These are phyloP conservation scores for Aspergillus nomiae DNA, from an alignment of 2,329 filamentous ascomycete genomes.

Conservation along the genomic window DNA sequence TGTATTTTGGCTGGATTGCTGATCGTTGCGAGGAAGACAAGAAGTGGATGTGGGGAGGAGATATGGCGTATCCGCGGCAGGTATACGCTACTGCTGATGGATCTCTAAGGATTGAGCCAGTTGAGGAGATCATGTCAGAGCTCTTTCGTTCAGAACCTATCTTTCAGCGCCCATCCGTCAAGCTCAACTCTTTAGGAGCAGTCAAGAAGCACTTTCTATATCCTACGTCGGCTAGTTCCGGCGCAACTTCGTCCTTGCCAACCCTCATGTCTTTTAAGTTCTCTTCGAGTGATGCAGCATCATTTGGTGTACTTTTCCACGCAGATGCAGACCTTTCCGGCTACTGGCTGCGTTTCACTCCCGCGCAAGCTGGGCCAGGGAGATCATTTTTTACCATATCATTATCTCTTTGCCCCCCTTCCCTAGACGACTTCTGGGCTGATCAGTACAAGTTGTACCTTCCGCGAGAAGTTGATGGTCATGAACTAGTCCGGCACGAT, in stretches of 20 bases:
- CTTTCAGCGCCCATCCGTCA: background rate
- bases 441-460: constrained; percentile 5
- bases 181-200: background rate
- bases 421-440: background rate
- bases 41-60: background rate
- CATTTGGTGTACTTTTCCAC: background rate
- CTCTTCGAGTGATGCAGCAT: background rate
- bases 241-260: background rate
- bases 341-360: constrained; percentile 1
- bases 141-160: background rate
- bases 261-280: background rate
- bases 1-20: background rate
- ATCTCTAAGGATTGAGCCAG: background rate
- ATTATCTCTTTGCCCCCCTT: background rate
- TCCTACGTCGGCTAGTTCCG: background rate
- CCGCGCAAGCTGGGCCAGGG: background rate
- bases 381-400: background rate
- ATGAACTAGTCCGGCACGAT: background rate
- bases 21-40: background rate
- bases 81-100: background rate
- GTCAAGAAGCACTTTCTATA: background rate
- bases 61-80: background rate
- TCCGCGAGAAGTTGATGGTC: background rate
- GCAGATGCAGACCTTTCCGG: background rate
- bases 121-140: background rate